Percentiles rank a stretch among this genome's conserved stretches.
Evolutionary conservation across 1,284 basidiomycete species (phyloP).

Genomic region (Exobasidium cylindrosporum): DNA sequence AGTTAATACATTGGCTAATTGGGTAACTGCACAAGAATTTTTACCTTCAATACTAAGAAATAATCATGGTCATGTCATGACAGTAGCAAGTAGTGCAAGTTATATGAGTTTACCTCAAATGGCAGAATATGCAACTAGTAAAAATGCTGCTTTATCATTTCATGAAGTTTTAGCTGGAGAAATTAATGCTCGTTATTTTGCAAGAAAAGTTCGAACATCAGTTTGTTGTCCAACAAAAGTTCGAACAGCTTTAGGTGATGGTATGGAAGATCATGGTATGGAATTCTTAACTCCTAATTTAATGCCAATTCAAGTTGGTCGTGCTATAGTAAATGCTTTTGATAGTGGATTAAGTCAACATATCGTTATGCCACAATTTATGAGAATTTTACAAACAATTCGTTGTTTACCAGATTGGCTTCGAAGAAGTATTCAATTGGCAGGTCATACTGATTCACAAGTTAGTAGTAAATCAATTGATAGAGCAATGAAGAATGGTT

Average conservation of each 20-base stretch:
- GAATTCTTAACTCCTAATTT: constrained; percentile 50
- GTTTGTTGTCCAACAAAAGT: constrained; percentile 52
- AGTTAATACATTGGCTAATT: constrained; percentile 50
- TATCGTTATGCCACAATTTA: constrained; percentile 41
- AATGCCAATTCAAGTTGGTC: constrained; percentile 45
- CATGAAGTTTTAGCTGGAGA: constrained; percentile 49
- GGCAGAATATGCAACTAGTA: constrained; percentile 46
- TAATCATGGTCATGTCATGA: constrained; percentile 53
- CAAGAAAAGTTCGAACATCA: constrained; percentile 45
- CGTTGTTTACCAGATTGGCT: constrained; percentile 47
- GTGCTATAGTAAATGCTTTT: constrained; percentile 36
- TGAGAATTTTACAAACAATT: constrained; percentile 39
- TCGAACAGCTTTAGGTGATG: constrained; percentile 48
- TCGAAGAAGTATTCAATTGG: constrained; percentile 31
- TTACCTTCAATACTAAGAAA: constrained; percentile 43
- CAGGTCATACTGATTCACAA: constrained; percentile 43
- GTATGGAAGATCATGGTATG: constrained; percentile 46
- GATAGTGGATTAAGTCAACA: constrained; percentile 45
- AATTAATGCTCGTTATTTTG: constrained; percentile 42
- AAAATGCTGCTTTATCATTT: constrained; percentile 50
- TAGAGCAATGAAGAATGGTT: constrained; percentile 39
- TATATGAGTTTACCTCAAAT: constrained; percentile 47
- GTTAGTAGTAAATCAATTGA: constrained; percentile 43
- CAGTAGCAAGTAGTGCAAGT: constrained; percentile 43
- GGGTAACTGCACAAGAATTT: constrained; percentile 47